Evolutionary conservation across 345 rosid species (phyloP), one percentile per base, ranked within the genome.

Genomic region (Syzygium aromaticum): DNA sequence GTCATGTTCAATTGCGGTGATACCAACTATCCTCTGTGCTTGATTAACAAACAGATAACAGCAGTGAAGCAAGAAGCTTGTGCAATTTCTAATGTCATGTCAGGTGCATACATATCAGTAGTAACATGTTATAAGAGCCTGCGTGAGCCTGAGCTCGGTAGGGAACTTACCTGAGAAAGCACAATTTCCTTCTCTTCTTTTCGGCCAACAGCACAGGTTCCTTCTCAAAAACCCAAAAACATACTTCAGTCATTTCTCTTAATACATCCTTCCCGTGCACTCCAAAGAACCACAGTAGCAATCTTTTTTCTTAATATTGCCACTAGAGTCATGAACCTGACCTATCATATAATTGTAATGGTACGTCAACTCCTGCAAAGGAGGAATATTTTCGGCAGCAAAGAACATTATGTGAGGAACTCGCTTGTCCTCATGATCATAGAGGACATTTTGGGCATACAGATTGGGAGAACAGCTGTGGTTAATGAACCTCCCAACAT

Each of bases 391-490:
- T 88, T 95, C 99, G 23, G 89, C 90, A 3, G 99, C 97, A 87
- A 98, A 96, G 85, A 96, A 88, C 98, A 98, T 96, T 86, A 98
- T 92, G 87, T 95, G 99, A 86, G 98, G 98, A 85, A 95, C 92
- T 88, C 96, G 94, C 88, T 86, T 90, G 91, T 94, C 96, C 19
- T 89, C 94, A 1, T 94, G 98, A 87, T 96, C 99, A 87, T 92
- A 95, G 85, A 98, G 93, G 51, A 98, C 96, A 85, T 95, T 92
- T 84, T 96, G 99, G 6, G 99, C 99, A 80, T 98, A 96, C 54
- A 96, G 92, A 90, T 96, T 98, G 3, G 99, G 99, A 2, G 99
- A 95, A 90, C 98, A 98, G 83, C 99, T 94, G 85, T 98, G 98
- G 92, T 98, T 98, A 84, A 98, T 91, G 84, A 98, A 95, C 88